Conservation (phyloP, 306 rosid species). For the Acacia melanoxylon region DNA sequence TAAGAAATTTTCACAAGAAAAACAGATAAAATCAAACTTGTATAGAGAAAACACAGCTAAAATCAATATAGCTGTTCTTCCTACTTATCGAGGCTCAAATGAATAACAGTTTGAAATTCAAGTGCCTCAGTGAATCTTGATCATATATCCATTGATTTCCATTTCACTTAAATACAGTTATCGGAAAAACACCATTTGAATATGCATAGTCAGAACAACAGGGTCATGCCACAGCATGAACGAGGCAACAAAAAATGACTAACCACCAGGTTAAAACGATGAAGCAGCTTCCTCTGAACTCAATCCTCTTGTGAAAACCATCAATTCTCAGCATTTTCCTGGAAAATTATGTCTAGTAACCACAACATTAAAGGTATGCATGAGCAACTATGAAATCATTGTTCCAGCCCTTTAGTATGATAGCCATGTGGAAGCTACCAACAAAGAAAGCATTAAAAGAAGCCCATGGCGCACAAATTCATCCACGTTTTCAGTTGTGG, state of each 20-base stretch:
- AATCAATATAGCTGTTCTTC: not conserved
- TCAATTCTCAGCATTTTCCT: not conserved
- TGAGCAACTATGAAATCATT: not conserved
- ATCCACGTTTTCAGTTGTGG: constrained; percentile 53
- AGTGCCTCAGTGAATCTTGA: not conserved
- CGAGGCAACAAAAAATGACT: constrained; percentile 9
- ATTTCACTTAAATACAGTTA: not conserved
- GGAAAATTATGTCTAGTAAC: constrained; percentile 19
- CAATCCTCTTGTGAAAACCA: not conserved
- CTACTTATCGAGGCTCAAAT: not conserved
- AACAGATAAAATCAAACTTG: too few species aligned
- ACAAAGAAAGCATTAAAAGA: constrained; percentile 59
- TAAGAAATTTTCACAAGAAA: not conserved
- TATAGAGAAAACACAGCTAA: too few species aligned
- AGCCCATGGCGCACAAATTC: constrained; percentile 69
- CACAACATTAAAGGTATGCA: constrained; percentile 12
- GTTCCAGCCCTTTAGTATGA: constrained; percentile 36
- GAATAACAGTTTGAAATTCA: not conserved
- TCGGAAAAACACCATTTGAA: not conserved
- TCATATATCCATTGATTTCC: not conserved
- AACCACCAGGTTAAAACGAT: not conserved
- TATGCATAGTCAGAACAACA: not conserved
- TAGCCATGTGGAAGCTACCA: constrained; percentile 62
- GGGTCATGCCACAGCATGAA: not conserved
- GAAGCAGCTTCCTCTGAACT: constrained; percentile 4